Conservation (phyloP, 768 basidiomycete genomes). For the Panaeolus cyanescens region DNA sequence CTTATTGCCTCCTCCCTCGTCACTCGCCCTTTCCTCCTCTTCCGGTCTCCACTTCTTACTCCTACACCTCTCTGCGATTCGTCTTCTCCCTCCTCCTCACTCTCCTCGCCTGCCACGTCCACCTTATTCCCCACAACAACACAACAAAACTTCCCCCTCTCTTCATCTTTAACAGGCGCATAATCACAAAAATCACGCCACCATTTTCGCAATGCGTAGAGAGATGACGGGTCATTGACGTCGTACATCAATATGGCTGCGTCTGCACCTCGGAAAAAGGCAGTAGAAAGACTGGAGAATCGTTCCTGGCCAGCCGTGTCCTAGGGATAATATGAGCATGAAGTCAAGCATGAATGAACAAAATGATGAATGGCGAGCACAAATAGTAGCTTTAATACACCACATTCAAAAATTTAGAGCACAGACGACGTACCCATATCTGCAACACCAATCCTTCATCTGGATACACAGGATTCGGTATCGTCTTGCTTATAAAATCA, state of each 20-base stretch:
- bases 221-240: slow-evolving; percentile 64
- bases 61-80: too few relatives aligned
- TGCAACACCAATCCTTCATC: slow-evolving; percentile 67
- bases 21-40: slow-evolving; percentile 17
- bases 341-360: too few relatives aligned
- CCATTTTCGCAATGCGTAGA: slow-evolving; percentile 67
- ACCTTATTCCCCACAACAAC: slow-evolving; percentile 82
- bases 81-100: background rate
- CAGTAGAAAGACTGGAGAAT: slow-evolving; percentile 78
- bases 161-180: slow-evolving; percentile 68
- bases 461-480: slow-evolving; percentile 59
- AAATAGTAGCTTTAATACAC: slow-evolving; percentile 1
- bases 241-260: slow-evolving; percentile 84
- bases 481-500: slow-evolving; percentile 81
- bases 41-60: too few relatives aligned
- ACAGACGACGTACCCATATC: slow-evolving; percentile 45
- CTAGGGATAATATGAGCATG: slow-evolving; percentile 31
- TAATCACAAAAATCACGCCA: slow-evolving; percentile 74
- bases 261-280: slow-evolving; percentile 86
- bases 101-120: slow-evolving; percentile 45
- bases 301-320: slow-evolving; percentile 90
- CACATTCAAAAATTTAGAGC: slow-evolving; percentile 5
- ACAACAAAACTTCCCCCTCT: slow-evolving; percentile 64
- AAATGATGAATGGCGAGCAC: background rate
- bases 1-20: slow-evolving; percentile 45